These are phyloP conservation scores for Pharnaceum exiguum DNA, from an alignment of 148 eudicot species.

Conservation along the genomic window DNA sequence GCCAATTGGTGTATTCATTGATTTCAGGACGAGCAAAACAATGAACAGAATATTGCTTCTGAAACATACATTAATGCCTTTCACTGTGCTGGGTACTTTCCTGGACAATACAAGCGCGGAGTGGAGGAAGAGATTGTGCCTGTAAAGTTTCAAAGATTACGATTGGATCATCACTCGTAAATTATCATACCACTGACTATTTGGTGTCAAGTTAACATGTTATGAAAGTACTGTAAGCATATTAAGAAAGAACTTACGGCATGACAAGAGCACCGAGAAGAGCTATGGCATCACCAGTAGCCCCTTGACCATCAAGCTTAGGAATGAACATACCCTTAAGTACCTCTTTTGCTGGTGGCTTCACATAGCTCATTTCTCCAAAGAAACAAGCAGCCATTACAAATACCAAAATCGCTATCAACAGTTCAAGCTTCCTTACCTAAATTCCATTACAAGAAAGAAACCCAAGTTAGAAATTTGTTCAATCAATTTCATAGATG, in stretches of 20 bases:
- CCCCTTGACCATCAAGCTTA: slow-evolving; percentile 46
- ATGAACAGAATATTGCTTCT: not conserved
- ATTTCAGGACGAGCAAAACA: no score
- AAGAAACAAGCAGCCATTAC: slow-evolving; percentile 77
- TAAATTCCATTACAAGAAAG: slow-evolving; percentile 8
- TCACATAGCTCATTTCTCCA: slow-evolving; percentile 56
- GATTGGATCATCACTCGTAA: no score
- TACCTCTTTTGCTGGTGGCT: slow-evolving; percentile 49
- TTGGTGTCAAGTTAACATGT: no score
- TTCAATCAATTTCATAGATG: no score
- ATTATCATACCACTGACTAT: no score
- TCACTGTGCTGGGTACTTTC: slow-evolving; percentile 47
- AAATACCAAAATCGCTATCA: slow-evolving; percentile 52
- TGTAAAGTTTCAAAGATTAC: slow-evolving; percentile 16
- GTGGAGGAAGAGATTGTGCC: slow-evolving; percentile 80
- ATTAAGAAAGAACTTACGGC: slow-evolving; percentile 39
- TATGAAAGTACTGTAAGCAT: no score
- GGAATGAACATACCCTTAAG: slow-evolving; percentile 63
- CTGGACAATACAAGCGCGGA: slow-evolving; percentile 77
- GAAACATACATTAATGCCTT: slow-evolving; percentile 32
- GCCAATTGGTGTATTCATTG: no score
- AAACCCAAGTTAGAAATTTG: not conserved
- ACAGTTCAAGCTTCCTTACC: slow-evolving; percentile 69
- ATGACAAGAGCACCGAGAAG: slow-evolving; percentile 65
- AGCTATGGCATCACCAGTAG: slow-evolving; percentile 71